Percentiles rank a stretch among this genome's conserved stretches.
Conservation (phyloP, 2,329 filamentous ascomycete species). For the Westerdykella sp. region DNA sequence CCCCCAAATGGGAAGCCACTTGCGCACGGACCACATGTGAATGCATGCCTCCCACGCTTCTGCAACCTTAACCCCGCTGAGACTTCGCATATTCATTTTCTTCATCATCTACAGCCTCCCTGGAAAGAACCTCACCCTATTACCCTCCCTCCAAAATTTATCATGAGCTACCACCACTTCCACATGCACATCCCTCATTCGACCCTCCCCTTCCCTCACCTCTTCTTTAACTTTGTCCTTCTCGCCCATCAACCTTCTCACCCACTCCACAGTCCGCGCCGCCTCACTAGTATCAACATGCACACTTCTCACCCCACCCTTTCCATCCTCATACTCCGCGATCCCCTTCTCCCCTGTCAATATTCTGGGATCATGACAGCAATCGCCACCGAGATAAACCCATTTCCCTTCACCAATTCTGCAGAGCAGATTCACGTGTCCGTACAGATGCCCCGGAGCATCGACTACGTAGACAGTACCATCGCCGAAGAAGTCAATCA, state of each 20-base stretch:
- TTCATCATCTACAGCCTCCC: slow-evolving; percentile 7
- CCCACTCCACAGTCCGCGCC: slow-evolving; percentile 37
- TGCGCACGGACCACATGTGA: no score
- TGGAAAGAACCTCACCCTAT: slow-evolving; percentile 27
- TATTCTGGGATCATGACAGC: slow-evolving; percentile 49
- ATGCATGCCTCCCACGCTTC: no score
- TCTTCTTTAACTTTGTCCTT: slow-evolving; percentile 3
- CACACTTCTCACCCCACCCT: slow-evolving; percentile 44
- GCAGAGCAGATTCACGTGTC: slow-evolving; percentile 48
- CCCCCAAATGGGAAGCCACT: no score
- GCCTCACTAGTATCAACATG: slow-evolving; percentile 47
- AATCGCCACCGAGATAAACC: slow-evolving; percentile 49
- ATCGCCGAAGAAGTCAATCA: slow-evolving; percentile 46
- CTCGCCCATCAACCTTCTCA: slow-evolving; percentile 33
- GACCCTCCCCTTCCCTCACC: slow-evolving; percentile 14
- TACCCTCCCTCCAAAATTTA: slow-evolving; percentile 41
- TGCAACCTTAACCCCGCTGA: no score
- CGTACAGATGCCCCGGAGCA: slow-evolving; percentile 47
- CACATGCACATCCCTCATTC: slow-evolving; percentile 22
- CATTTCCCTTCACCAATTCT: slow-evolving; percentile 37
- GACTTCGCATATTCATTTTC: not conserved
- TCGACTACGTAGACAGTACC: slow-evolving; percentile 45
- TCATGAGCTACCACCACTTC: slow-evolving; percentile 50
- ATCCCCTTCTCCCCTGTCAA: slow-evolving; percentile 49
- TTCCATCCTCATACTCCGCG: slow-evolving; percentile 45